These are phyloP conservation scores for Inga laurina DNA, from an alignment of 306 rosid genomes.

Conservation along the genomic window DNA sequence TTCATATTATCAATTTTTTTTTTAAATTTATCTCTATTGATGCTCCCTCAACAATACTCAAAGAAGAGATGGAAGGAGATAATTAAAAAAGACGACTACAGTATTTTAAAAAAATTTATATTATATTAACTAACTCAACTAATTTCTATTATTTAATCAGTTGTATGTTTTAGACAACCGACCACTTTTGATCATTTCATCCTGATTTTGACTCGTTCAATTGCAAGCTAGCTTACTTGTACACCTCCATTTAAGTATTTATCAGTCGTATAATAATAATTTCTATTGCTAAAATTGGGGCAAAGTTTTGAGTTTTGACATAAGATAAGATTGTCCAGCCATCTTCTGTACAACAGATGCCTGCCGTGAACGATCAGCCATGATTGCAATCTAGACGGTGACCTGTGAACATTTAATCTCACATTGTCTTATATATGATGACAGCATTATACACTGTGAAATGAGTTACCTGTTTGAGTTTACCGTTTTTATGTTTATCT, in stretches of 20 bases:
- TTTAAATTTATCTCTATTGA: too few relatives aligned
- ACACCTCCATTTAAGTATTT: conserved; percentile 44
- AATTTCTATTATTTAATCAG: too few relatives aligned
- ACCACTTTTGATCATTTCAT: conserved; percentile 81
- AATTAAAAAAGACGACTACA: too few relatives aligned
- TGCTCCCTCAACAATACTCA: too few relatives aligned
- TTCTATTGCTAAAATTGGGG: conserved; percentile 41
- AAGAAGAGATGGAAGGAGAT: too few relatives aligned
- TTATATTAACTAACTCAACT: too few relatives aligned
- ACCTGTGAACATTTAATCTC: conserved; percentile 44
- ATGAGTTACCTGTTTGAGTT: too few relatives aligned
- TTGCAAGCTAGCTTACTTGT: conserved; percentile 21
- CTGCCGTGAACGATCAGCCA: conserved; percentile 67
- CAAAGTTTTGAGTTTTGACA: conserved; percentile 73
- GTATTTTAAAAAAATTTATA: too few relatives aligned
- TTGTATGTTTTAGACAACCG: conserved; percentile 79
- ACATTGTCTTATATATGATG: background rate
- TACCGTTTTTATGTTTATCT: too few relatives aligned
- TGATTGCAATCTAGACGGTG: conserved; percentile 43
- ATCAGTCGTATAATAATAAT: conserved; percentile 33
- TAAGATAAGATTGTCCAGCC: conserved; percentile 62
- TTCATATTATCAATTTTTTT: too few relatives aligned
- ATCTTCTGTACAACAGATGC: conserved; percentile 77
- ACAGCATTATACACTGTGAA: background rate
- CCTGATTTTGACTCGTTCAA: conserved; percentile 89